A percentile compares a stretch with the other conserved stretches of the same genome.
phyloP scores from a whole-genome alignment of 2,329 filamentous ascomycete genomes.

The Chrysoporthe cubensis region DNA sequence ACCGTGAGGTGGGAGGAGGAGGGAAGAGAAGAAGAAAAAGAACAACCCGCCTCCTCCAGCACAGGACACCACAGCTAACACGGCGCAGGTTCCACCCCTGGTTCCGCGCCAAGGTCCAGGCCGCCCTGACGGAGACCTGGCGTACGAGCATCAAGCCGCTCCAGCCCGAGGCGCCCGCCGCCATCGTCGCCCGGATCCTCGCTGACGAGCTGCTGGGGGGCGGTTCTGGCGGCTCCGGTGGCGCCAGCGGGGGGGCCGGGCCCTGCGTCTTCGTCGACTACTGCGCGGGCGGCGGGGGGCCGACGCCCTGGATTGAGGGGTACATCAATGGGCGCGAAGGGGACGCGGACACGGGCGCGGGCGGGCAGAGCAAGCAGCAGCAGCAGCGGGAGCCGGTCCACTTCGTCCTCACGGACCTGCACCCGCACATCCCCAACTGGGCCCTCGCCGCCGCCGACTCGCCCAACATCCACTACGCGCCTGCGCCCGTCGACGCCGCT shows the following conservation, averaged over 20 bases:
- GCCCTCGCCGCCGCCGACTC: conserved; percentile 54
- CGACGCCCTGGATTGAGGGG: conserved; percentile 66
- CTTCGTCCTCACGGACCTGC: conserved; percentile 69
- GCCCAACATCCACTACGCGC: conserved; percentile 62
- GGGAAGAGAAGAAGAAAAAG: conserved; percentile 2
- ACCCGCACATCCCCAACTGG: conserved; percentile 67
- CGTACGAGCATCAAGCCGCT: conserved; percentile 60
- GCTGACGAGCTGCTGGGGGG: conserved; percentile 46
- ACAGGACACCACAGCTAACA: not conserved
- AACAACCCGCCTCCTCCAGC: not conserved
- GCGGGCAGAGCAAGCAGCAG: conserved; percentile 14
- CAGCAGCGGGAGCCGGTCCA: conserved; percentile 42
- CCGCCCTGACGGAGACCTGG: conserved; percentile 68
- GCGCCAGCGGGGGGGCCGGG: conserved; percentile 44
- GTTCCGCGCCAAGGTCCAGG: conserved; percentile 67
- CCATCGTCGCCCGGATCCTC: conserved; percentile 63
- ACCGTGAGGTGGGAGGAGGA: too few species aligned
- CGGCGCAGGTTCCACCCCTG: conserved; percentile 64
- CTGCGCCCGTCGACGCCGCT: conserved; percentile 66
- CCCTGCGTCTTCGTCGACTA: conserved; percentile 73
- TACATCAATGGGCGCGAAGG: conserved; percentile 47
- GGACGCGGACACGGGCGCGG: conserved; percentile 28
- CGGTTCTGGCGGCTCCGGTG: too few species aligned
- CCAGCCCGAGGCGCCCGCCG: conserved; percentile 59
- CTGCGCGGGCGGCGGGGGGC: conserved; percentile 74